These are phyloP conservation scores for Kitagawia praeruptora DNA, from an alignment of 129 eudicot genomes.

Conservation along the genomic window DNA sequence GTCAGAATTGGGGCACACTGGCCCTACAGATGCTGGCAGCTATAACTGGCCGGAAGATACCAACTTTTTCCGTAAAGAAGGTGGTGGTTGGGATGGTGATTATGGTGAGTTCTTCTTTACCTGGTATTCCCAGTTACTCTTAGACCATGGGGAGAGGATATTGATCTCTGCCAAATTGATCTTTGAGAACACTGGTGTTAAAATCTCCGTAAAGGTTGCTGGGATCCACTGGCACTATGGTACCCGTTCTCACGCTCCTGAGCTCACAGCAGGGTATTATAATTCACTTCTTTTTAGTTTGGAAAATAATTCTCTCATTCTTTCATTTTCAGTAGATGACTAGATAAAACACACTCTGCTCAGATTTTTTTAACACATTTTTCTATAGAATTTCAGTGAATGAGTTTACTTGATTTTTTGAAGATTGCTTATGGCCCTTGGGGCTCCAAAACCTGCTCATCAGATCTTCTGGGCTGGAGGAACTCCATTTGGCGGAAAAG, in stretches of 20 bases:
- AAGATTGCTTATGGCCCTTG: conserved; percentile 90
- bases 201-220: conserved; percentile 57
- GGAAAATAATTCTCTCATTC: neutral
- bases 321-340: neutral
- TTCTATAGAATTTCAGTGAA: neutral
- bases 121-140: conserved; percentile 87
- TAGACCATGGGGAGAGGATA: conserved; percentile 81
- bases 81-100: conserved; percentile 65
- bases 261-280: conserved; percentile 77
- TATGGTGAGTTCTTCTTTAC: conserved; percentile 88
- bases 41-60: conserved; percentile 98
- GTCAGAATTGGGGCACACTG: conserved; percentile 95
- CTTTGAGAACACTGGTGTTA: conserved; percentile 41
- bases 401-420: neutral
- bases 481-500: conserved; percentile 67
- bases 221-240: conserved; percentile 89
- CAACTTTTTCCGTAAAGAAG: conserved; percentile 75
- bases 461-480: conserved; percentile 97
- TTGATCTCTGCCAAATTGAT: conserved; percentile 39
- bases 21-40: conserved; percentile 88
- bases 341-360: neutral
- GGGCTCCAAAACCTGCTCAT: conserved; percentile 54
- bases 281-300: conserved; percentile 28
- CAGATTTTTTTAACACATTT: neutral
- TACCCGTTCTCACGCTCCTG: conserved; percentile 70